These are phyloP conservation scores for Isabelozyma pseudorhagii DNA, from an alignment of 805 yeast species.

Conservation along the genomic window DNA sequence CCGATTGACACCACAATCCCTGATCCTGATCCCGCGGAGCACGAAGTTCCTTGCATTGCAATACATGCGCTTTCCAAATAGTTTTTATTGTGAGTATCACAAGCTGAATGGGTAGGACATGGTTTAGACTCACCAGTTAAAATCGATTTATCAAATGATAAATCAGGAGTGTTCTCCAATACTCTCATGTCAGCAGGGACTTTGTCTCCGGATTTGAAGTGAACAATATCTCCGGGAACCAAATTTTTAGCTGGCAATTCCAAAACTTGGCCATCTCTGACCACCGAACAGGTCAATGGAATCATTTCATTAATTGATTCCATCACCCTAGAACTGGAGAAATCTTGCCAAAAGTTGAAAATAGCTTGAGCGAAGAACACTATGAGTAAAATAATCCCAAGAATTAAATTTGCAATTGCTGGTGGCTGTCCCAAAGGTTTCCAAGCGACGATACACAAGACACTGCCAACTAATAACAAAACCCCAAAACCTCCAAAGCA, in stretches of 20 bases:
- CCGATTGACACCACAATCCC: conserved; percentile 46
- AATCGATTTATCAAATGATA: conserved; percentile 44
- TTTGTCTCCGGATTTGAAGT: conserved; percentile 35
- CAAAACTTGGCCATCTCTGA: conserved; percentile 29
- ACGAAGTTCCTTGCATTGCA: conserved; percentile 46
- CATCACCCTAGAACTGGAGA: conserved; percentile 46
- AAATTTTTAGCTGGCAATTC: conserved; percentile 29
- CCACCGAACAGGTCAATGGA: conserved; percentile 31
- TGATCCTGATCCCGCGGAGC: conserved; percentile 41
- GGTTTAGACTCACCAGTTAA: conserved; percentile 51
- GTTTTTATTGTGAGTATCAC: conserved; percentile 29
- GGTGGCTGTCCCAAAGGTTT: conserved; percentile 50
- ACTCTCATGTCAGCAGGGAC: conserved; percentile 49
- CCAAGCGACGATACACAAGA: conserved; percentile 43
- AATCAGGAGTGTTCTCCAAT: conserved; percentile 29
- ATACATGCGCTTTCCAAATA: conserved; percentile 42
- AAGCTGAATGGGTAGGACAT: conserved; percentile 21
- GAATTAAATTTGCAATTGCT: conserved; percentile 38
- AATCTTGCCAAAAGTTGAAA: conserved; percentile 47
- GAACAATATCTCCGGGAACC: conserved; percentile 46
- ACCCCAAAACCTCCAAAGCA: conserved; percentile 50
- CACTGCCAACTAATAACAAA: conserved; percentile 38
- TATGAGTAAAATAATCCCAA: conserved; percentile 38
- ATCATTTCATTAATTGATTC: conserved; percentile 43
- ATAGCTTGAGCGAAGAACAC: conserved; percentile 42